Evolutionary conservation across 2,329 filamentous ascomycete genomes (phyloP), one percentile per base, ranked within the genome.

Genomic region (Lasiodiplodia theobromae): DNA sequence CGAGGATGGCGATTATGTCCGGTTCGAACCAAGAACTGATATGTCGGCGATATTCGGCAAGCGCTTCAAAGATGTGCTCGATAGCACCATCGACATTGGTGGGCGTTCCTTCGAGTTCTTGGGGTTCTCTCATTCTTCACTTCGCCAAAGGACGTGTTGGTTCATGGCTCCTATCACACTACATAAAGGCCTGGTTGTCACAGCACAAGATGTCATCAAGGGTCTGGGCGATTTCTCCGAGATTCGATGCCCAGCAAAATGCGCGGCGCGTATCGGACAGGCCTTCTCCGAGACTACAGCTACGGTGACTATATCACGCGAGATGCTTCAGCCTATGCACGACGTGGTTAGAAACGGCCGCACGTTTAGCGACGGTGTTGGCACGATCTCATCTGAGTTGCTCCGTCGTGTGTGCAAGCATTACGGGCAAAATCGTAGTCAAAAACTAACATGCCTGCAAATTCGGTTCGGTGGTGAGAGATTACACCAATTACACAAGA

Each of bases 361-460:
- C 4, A 84, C 89, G 0, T 96, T 96, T 75, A 94, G 91, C 70
- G 93, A 96, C 74, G 93, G 93, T 1, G 90, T 92, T 1, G 93
- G 93, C 0, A 93, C 88, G 0, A 87, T 96, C 5, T 95, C 92
- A 0, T 74, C 72, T 11, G 81, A 82, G 0, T 83, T 93, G 0
- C 80, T 91, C 60, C 76, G 86, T 16, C 83, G 82, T 18, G 86
- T 94, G 2, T 91, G 88, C 84, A 77, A 80, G 1, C 74, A 79
- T 4, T 78, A 91, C 67, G 34, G 52, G 11, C 66, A 53, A 40
- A 85, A 87, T 0, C 76, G 78, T 38, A 80, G 79, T 25, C 81
- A 77, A 31, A 71, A 81, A 40, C 88, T 92, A 0, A 92, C 90
- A 0, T 88, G 88, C 60, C 87, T 93, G 54, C 93, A 96, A 73